Base-by-base conservation (phyloP, 1,284 basidiomycete genomes). In the Flammula alnicola region DNA sequence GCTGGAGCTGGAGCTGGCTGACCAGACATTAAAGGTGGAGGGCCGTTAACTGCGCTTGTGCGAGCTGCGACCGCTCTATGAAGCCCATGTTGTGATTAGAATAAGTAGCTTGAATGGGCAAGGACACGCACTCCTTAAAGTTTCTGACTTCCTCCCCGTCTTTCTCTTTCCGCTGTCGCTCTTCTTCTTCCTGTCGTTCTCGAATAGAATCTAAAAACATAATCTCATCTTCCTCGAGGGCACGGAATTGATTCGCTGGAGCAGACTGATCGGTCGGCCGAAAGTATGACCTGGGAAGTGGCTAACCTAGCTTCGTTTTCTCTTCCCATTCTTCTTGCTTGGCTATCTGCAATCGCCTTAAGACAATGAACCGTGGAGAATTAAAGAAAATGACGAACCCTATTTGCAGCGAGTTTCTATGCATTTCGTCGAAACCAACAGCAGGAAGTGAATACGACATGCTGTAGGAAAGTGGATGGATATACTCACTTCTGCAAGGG, bases 301-400 rank as follows among this genome's bases (percentile, higher is more conserved):
- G 47, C 54, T 55, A 19, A 86, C 88, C 88, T 71, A 96, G 79
- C 68, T 94, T 95, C 65, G 88, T 92, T 66, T 90, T 90, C 65
- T 93, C 88, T 64, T 95, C 93, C 90, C 92, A 95, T 81, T 94
- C 90, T 70, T 95, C 92, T 71, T 93, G 91, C 69, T 95, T 95
- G 56, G 88, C 84, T 62, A 85, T 81, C 90, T 92, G 61, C 25
- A 26, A 30, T 17, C 29, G 39, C 20, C 25, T 48, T 41, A 58
- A 55, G 53, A 60, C 64, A 44, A 63, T 56, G 57, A 43, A 53
- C 51, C 33, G 47, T 55, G 40, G 40, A 36, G 30, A 7, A 40
- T 46, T 38, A 19, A 44, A 43, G 55, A 45, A 37, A n/a, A 45
- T 40, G 56, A 66, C 74, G 66, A 70, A 89, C 88, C 78, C 80